Evolutionary conservation across 2,329 filamentous ascomycete genomes (phyloP).

Genomic region (Cercospora berteroae): DNA sequence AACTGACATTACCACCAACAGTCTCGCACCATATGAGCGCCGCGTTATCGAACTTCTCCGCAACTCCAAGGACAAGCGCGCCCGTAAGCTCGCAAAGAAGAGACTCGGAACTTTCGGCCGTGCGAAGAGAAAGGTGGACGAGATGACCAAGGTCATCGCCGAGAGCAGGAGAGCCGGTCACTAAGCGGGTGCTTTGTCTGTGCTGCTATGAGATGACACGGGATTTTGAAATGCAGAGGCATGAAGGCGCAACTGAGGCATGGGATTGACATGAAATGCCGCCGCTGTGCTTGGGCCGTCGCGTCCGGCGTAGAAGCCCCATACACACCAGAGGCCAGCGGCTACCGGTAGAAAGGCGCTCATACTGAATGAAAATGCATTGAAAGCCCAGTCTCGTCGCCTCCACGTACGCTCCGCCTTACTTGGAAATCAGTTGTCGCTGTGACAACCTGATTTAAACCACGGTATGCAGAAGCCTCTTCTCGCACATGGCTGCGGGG

Average conservation of each 20-base stretch:
- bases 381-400: slow-evolving; percentile 15
- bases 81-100: slow-evolving; percentile 99
- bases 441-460: not conserved
- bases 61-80: slow-evolving; percentile 99
- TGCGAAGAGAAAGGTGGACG: slow-evolving; percentile 99
- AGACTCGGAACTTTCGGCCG: slow-evolving; percentile 98
- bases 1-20: slow-evolving; percentile 29
- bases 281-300: slow-evolving; percentile 13
- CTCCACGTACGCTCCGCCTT: not conserved
- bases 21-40: slow-evolving; percentile 70
- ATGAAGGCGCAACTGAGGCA: slow-evolving; percentile 24
- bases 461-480: too few relatives aligned
- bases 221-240: slow-evolving; percentile 20
- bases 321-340: slow-evolving; percentile 10
- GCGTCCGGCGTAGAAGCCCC: slow-evolving; percentile 10
- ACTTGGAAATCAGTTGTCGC: not conserved
- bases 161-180: slow-evolving; percentile 81
- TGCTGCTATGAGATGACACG: slow-evolving; percentile 19
- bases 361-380: slow-evolving; percentile 28
- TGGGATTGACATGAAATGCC: slow-evolving; percentile 13
- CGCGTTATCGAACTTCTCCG: slow-evolving; percentile 98
- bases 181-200: slow-evolving; percentile 46
- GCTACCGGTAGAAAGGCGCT: slow-evolving; percentile 19
- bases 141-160: slow-evolving; percentile 96
- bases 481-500: too few relatives aligned